Percentiles rank a stretch among this genome's conserved stretches.
Evolutionary conservation across 2,329 filamentous ascomycete species (phyloP).

Genomic region (Aureobasidium sp.): DNA sequence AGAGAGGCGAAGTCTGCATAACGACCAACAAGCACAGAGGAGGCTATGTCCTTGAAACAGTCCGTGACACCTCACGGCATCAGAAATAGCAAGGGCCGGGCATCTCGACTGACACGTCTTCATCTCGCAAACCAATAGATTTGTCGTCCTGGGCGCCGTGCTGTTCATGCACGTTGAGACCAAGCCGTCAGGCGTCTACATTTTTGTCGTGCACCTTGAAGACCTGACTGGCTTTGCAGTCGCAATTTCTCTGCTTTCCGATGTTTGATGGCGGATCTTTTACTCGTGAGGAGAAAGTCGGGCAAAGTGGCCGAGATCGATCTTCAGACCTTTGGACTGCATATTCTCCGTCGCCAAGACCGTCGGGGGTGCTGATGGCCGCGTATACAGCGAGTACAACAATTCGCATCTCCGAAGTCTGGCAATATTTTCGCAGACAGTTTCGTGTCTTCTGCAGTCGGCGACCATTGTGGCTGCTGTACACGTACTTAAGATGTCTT

Average conservation of each 20-base stretch:
- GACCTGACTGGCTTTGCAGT: neutral
- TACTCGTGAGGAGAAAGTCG: neutral
- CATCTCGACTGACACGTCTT: neutral
- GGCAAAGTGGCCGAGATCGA: neutral
- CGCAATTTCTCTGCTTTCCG: neutral
- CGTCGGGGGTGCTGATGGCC: neutral
- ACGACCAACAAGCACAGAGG: slow-evolving; percentile 10
- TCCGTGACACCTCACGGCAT: slow-evolving; percentile 5
- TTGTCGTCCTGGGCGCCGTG: neutral
- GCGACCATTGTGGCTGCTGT: neutral
- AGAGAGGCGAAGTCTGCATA: slow-evolving; percentile 11
- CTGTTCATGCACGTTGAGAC: neutral
- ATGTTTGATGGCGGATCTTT: neutral
- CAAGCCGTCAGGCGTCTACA: neutral
- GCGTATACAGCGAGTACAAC: neutral
- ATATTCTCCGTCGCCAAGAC: neutral
- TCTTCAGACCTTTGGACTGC: neutral
- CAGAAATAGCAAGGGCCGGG: neutral
- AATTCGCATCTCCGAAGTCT: neutral
- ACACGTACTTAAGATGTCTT: neutral
- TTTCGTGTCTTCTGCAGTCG: neutral
- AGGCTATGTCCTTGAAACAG: slow-evolving; percentile 11
- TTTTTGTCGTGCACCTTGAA: neutral
- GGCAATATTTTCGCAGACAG: neutral
- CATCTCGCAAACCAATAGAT: neutral